These are phyloP conservation scores for Saccharomyces kudriavzevii DNA, from an alignment of 805 yeast genomes.

Conservation along the genomic window DNA sequence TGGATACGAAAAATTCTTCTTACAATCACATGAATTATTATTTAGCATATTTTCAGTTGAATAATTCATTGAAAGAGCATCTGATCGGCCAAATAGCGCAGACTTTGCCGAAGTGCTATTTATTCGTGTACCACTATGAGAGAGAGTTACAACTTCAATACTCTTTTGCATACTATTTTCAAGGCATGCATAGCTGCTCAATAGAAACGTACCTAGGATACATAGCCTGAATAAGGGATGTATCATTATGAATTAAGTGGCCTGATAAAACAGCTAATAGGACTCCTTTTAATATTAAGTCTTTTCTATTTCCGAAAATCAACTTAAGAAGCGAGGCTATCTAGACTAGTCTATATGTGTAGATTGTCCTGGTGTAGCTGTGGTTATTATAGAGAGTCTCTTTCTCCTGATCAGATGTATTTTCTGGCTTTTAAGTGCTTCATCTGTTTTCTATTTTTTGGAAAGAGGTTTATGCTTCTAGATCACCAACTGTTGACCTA, in stretches of 20 bases:
- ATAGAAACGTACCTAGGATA: background rate
- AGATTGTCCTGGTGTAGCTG: no score
- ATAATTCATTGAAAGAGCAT: background rate
- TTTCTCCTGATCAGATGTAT: no score
- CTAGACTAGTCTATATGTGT: no score
- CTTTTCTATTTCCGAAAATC: no score
- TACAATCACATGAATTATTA: background rate
- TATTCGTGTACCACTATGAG: background rate
- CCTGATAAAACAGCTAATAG: background rate
- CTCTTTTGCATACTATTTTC: background rate
- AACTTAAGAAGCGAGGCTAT: no score
- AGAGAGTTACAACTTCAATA: background rate
- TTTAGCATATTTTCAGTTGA: background rate
- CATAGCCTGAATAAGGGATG: background rate
- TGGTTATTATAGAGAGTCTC: no score
- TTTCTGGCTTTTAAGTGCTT: no score
- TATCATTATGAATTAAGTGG: background rate
- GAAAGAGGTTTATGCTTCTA: no score
- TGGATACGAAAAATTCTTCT: background rate
- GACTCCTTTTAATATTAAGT: background rate
- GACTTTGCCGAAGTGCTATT: background rate
- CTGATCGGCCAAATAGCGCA: background rate
- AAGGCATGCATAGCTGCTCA: background rate
- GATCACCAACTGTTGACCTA: no score
- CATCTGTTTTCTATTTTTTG: no score